Evolutionary conservation across 352 stramenopile genomes (phyloP), one percentile per base, ranked within the genome.

Genomic region (Globisporangium cederbergense): DNA sequence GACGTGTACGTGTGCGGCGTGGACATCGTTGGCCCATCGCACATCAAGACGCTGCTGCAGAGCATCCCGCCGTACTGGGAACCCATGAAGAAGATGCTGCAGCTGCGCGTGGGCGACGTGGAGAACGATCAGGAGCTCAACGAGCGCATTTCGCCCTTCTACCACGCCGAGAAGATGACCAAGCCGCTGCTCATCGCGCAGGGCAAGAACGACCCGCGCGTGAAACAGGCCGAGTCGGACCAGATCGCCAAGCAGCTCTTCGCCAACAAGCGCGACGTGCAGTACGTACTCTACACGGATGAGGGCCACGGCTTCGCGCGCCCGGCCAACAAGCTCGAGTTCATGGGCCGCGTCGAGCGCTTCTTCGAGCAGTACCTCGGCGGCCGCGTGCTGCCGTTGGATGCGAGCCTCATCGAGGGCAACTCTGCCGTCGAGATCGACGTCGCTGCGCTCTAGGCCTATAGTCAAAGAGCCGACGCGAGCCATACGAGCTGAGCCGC

Each of bases 261-360:
- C 46, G 73, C 73, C 42, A 89, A 86, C 64, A 82, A 84, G 55
- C 86, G 86, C 59, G 72, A 83, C 42, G 84, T 93, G n/a, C 71
- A 86, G 67, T 95, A 93, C 66, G 71, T 95, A 5, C 53, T 95
- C 22, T 92, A 91, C 74, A 79, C 70, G 42, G 83, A 95, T 67
- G 86, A 95, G 71, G 86, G 86, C 34, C 84, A 95, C 65, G 86
- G 84, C 10, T 91, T 92, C 66, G 73, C 72, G 36, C 72, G 82
- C 2, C 79, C 78, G 2, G 68, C 79, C 18, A 95, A 93, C 75
- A 68, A 75, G 9, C 75, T 95, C 54, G 77, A 91, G 71, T 91
- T 95, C 57, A 75, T 70, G 10, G 70, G 51, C 13, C 74, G 80
- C 42, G 64, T 68, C 10, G 76, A 84, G 61, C 40, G 60, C 52